Conservation (phyloP, 169 alveolate genomes). For the Eimeria praecox region DNA sequence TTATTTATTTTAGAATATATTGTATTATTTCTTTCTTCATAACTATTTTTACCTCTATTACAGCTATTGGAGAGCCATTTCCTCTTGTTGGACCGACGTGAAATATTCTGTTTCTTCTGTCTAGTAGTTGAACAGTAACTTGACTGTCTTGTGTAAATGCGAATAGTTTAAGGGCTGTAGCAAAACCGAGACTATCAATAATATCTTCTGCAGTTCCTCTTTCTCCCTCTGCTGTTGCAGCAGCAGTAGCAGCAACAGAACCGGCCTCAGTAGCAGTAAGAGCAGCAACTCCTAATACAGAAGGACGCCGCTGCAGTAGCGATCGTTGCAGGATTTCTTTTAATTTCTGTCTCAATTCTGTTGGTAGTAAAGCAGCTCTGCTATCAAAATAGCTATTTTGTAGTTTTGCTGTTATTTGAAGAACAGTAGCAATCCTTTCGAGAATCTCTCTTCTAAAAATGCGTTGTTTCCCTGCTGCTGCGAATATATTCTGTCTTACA, state of each 20-base stretch:
- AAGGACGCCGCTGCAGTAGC: neutral
- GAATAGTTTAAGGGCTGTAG: neutral
- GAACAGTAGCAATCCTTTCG: neutral
- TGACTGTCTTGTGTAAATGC: neutral
- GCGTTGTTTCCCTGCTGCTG: neutral
- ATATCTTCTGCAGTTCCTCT: neutral
- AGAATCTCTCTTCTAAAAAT: neutral
- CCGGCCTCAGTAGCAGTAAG: neutral
- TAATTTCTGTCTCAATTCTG: neutral
- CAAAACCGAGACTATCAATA: neutral
- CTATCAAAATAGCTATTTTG: neutral
- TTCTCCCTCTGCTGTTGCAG: slow-evolving; percentile 1
- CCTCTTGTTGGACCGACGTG: neutral
- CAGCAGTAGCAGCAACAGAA: neutral
- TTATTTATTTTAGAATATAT: no score
- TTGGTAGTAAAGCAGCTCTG: neutral
- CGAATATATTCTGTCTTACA: neutral
- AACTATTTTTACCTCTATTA: neutral
- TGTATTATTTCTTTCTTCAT: no score
- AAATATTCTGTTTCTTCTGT: neutral
- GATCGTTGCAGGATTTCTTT: neutral
- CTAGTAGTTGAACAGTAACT: neutral
- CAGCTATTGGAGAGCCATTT: neutral
- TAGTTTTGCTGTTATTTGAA: neutral
- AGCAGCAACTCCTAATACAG: neutral